Percentiles rank a stretch among this genome's conserved stretches.
Conservation (phyloP, 2,329 filamentous ascomycete species). For the Colletotrichum euphorbiae region DNA sequence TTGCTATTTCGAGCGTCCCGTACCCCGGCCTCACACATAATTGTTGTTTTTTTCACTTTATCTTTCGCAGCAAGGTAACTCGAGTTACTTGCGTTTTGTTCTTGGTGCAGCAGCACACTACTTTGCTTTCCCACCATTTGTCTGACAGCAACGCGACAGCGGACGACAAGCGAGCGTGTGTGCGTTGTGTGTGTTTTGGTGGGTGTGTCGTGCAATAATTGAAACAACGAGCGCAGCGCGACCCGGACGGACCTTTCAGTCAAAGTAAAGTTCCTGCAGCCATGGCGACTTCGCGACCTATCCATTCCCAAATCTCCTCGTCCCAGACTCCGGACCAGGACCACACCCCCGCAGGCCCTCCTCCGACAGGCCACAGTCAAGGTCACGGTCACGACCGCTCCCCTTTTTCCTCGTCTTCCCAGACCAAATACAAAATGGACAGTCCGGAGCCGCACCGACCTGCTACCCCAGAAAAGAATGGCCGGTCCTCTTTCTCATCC, state of each 20-base stretch:
- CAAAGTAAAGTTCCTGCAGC: constrained; percentile 38
- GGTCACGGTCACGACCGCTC: constrained; percentile 21
- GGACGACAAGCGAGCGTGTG: constrained; percentile 15
- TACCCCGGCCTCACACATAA: constrained; percentile 36
- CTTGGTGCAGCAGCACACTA: constrained; percentile 14
- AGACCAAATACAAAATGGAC: constrained; percentile 46
- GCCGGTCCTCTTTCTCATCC: constrained; percentile 70
- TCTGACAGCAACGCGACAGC: constrained; percentile 10
- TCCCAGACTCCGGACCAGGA: constrained; percentile 45
- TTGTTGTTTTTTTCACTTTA: no score
- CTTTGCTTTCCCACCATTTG: neutral
- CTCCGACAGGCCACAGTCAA: constrained; percentile 37
- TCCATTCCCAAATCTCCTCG: constrained; percentile 31
- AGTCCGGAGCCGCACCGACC: constrained; percentile 43
- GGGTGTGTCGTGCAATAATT: constrained; percentile 38
- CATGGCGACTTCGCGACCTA: constrained; percentile 36
- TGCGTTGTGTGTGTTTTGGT: constrained; percentile 20
- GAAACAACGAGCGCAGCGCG: constrained; percentile 38
- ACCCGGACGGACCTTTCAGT: constrained; percentile 35
- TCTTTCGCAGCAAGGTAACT: constrained; percentile 3
- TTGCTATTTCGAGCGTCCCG: constrained; percentile 30
- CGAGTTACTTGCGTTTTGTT: constrained; percentile 14
- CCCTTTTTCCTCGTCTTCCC: neutral
- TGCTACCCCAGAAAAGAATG: constrained; percentile 50
- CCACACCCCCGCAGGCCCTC: constrained; percentile 51